Evolutionary conservation across 192 early-diverging fungal species (phyloP), one percentile per base, ranked within the genome.

Genomic region (Backusella luteola): DNA sequence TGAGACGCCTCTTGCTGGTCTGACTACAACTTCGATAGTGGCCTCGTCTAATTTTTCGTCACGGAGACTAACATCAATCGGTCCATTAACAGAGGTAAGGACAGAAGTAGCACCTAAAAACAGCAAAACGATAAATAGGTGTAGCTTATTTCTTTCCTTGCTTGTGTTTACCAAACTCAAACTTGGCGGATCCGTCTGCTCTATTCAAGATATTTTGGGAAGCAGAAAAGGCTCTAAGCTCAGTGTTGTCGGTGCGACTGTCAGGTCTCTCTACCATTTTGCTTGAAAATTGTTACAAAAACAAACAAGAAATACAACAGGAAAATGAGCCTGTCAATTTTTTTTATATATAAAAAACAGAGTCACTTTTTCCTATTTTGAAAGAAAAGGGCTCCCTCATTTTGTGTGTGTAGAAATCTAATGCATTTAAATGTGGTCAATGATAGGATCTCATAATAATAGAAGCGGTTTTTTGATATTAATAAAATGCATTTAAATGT

Each of bases 31-130:
- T 42, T 96, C 94, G 5, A 99, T 77, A 17, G 88, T 89, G 0
- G 97, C 94, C 70, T 90, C 92, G 78, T 99, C 96, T 17, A 98
- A 78, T 75, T 94, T 90, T 81, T 97, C 96, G 73, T 98, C 96
- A 17, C 92, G 90, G 8, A 96, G 63, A 73, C 87, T 90, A 34
- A 95, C 95, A 73, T 96, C 95, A 21, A 91, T 87, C 4, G 98
- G 98, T 1, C 98, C 98, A 73, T 90, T 90, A 14, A 99, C 90
- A 15, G 93, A 91, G 53, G 89, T 90, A 34, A 97, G 63, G 2
- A 96, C 93, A 3, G 90, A 85, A 7, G 92, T 92, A 67, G 86
- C 81, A 41, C 90, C 93, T 94, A 77, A 15, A 56, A 67, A 19
- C 7, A 52, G 11, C 56, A 17, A 34, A 52, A 44, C 15, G 42